Base-by-base conservation (phyloP, 2,329 filamentous ascomycete genomes). In the Nothophaeocryptopus gaeumannii region DNA sequence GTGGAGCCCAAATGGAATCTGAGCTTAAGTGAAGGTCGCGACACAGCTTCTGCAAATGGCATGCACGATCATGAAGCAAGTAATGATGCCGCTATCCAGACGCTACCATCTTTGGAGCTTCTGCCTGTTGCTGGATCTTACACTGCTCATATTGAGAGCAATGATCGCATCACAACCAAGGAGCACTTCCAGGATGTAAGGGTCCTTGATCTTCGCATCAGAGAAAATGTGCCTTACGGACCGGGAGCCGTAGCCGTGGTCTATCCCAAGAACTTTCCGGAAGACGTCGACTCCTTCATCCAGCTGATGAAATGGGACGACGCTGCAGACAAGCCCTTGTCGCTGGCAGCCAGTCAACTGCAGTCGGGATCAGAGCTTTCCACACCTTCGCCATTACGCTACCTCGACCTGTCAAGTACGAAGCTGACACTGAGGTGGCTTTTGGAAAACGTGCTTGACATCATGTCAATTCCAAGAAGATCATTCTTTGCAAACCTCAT, bases 121-220 rank as follows among this genome's bases (percentile, higher is more conserved):
- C 74, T 89, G 2, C 78, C 83, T 0, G 76, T 89, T 10, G 78
- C 81, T 0, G 71, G 74, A 36, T 74, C 79, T 2, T 73, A 82
- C 55, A 69, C 67, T 0, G 86, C 84, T 8, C 78, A 69, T 0
- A 66, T 99, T 0, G 62, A 74, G 0, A 67, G 71, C n/a, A 96
- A 95, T 63, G 68, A 74, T 13, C 81, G 91, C 12, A 69, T 95
- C 5, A 99, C 93, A 0, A 84, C 91, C 0, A 41, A 68, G 1
- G 74, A 75, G 1, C 93, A 99, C 71, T 96, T 89, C 85, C 93
- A 99, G 73, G 93, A 99, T 72, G 92, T 97, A 38, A 86, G 93
- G 0, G 81, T 88, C 45, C 70, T 96, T n/a, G 78, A 75, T 1
- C 75, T 97, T 11, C 75, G 66, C 9, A 70, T 75, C 10, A 60